phyloP scores from a whole-genome alignment of 192 early-diverging fungal species.

The Umbelopsis vinacea region DNA sequence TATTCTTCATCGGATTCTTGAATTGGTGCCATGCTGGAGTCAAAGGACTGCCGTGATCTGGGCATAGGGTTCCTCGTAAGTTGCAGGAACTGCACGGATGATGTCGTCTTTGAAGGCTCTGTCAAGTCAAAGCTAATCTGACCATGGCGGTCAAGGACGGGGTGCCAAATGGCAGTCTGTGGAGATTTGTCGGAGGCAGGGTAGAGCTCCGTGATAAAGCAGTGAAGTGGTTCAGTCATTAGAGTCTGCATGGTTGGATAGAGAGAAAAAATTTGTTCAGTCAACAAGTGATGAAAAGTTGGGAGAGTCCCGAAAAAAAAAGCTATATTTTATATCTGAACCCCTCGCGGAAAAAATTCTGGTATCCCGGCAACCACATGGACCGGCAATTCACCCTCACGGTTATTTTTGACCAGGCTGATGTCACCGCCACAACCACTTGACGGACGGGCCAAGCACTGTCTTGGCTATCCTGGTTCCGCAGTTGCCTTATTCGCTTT shows the following conservation, averaged over 20 bases:
- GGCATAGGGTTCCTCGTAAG: not conserved
- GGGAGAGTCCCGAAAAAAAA: not conserved
- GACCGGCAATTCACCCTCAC: not conserved
- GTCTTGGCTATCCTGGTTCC: not conserved
- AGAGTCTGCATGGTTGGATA: constrained; percentile 1
- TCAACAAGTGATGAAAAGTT: not conserved
- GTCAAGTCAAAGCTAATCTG: constrained; percentile 7
- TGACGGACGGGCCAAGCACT: not conserved
- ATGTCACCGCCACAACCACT: constrained; percentile 6
- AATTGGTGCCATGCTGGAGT: constrained; percentile 13
- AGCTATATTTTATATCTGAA: no score
- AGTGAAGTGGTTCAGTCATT: not conserved
- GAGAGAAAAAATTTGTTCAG: not conserved
- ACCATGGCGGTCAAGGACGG: constrained; percentile 16
- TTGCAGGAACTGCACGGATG: constrained; percentile 9
- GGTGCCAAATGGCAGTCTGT: constrained; percentile 13
- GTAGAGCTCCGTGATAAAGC: constrained; percentile 11
- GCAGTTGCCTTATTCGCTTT: not conserved
- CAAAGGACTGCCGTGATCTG: constrained; percentile 8
- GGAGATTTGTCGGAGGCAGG: constrained; percentile 3
- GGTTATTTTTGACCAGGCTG: not conserved
- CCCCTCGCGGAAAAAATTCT: not conserved
- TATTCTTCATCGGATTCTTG: constrained; percentile 16
- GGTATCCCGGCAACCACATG: not conserved
- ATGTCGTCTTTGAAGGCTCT: constrained; percentile 7